Conservation (phyloP, 352 stramenopile species). For the Pythium chondricola region DNA sequence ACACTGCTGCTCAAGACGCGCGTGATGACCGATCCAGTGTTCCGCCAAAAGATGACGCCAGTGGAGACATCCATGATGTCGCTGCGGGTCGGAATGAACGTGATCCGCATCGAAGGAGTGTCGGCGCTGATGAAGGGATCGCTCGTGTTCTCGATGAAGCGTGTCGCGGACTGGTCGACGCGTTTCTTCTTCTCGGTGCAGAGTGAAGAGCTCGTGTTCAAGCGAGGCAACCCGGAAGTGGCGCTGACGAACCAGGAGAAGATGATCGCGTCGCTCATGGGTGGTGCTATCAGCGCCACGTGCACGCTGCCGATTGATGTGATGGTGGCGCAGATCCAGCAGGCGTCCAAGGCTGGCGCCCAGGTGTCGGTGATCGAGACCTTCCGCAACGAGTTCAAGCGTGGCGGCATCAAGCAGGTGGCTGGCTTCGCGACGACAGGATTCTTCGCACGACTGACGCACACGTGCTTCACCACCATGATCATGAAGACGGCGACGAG, state of each 20-base stretch:
- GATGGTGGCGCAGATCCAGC: constrained; percentile 91
- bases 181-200: constrained; percentile 91
- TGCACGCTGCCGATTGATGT: constrained; percentile 91
- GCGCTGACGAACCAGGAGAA: constrained; percentile 68
- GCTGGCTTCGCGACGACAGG: constrained; percentile 77
- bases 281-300: constrained; percentile 69
- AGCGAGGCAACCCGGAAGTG: constrained; percentile 49
- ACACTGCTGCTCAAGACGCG: constrained; percentile 92
- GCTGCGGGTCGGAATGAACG: constrained; percentile 80
- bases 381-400: constrained; percentile 69
- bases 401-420: constrained; percentile 74
- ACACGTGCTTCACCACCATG: constrained; percentile 88
- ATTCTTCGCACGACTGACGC: constrained; percentile 61
- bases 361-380: constrained; percentile 72
- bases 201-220: constrained; percentile 74
- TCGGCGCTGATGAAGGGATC: constrained; percentile 89
- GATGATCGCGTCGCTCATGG: constrained; percentile 76
- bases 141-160: constrained; percentile 89
- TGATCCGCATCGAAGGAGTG: constrained; percentile 87
- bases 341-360: constrained; percentile 82
- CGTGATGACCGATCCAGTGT: constrained; percentile 92
- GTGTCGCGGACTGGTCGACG: constrained; percentile 90
- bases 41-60: constrained; percentile 86
- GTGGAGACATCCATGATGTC: constrained; percentile 79
- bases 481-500: constrained; percentile 87